Evolutionary conservation across 176 grass and related monocot species (phyloP), one percentile per base, ranked within the genome.

Genomic region (Aechmea fasciata): DNA sequence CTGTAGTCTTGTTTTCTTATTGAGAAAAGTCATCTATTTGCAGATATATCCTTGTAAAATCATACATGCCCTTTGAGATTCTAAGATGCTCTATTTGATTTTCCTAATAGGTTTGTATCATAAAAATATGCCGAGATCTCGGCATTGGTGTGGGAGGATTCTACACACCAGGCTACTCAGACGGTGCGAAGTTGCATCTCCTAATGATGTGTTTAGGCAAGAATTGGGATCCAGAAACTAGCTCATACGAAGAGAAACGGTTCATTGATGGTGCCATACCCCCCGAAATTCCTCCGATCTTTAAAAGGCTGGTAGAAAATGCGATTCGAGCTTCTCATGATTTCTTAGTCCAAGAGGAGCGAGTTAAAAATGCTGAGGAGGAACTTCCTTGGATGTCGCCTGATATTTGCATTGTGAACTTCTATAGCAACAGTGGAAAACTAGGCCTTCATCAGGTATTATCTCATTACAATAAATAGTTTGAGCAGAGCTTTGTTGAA

Each of bases 341-440:
- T 10, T 67, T 81, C 54, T 71, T 82, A 69, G 51, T 52, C 22
- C 47, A 68, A 64, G 57, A 29, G 1, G 19, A 6, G n/a, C 50
- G 66, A 62, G 12, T 8, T 70, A 1, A 7, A 50, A 54, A 65
- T 52, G 57, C 12, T 11, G 7, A 50, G 2, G 9, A 70, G 66
- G 75, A 82, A 82, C 15, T 91, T 64, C 84, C 81, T 63, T 1
- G 1, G 2, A 61, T 87, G 65, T 73, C 81, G 57, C 88, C 81
- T 13, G 88, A 91, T 79, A 79, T 87, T 52, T 91, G 88, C 74
- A 53, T 91, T 76, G 71, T 75, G 48, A 91, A 91, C 71, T 87
- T 84, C 75, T 87, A 87, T 26, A 68, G 50, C 1, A 73, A 7
- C 51, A 53, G 33, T 2, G 78, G 84, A 47, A 78, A 57, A 49